These are phyloP conservation scores for Fusarium sp. DNA, from an alignment of 2,329 filamentous ascomycete genomes.

Conservation along the genomic window DNA sequence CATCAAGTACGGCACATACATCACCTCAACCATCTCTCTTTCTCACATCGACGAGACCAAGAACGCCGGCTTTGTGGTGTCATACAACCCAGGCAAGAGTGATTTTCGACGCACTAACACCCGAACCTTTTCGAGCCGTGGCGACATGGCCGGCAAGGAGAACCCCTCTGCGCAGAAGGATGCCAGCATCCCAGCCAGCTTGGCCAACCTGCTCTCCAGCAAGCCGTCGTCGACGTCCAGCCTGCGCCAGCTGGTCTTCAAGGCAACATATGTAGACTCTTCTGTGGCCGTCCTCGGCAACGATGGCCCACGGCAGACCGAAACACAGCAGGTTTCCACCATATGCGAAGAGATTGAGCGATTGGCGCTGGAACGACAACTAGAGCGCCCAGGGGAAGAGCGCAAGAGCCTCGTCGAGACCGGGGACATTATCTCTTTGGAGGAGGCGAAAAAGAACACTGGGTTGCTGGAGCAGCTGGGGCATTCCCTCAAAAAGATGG, in stretches of 20 bases:
- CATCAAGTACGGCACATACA: constrained; percentile 86
- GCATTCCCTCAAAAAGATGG: constrained; percentile 91
- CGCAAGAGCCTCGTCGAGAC: constrained; percentile 63
- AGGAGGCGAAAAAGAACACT: constrained; percentile 88
- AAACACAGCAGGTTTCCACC: constrained; percentile 67
- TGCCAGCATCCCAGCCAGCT: constrained; percentile 46
- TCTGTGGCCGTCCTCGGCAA: constrained; percentile 65
- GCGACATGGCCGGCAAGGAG: constrained; percentile 45
- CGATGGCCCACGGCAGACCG: constrained; percentile 59
- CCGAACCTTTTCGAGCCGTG: constrained; percentile 74
- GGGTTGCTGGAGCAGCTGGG: constrained; percentile 88
- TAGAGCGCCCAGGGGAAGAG: constrained; percentile 55
- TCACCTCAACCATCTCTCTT: constrained; percentile 86
- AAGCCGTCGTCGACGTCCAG: constrained; percentile 39
- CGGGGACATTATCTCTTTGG: constrained; percentile 82
- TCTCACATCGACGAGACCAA: constrained; percentile 80
- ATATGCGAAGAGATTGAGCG: constrained; percentile 84
- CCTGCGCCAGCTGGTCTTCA: constrained; percentile 32
- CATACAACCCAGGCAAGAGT: constrained; percentile 77
- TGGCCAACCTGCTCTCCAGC: constrained; percentile 58
- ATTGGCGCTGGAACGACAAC: constrained; percentile 65
- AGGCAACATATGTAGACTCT: constrained; percentile 57
- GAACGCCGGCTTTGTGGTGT: constrained; percentile 87
- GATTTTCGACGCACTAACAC: constrained; percentile 87
- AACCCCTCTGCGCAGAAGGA: constrained; percentile 35